Evolutionary conservation across 495 filamentous ascomycete genomes (phyloP), one percentile per base, ranked within the genome.

Genomic region (Choiromyces venosus): DNA sequence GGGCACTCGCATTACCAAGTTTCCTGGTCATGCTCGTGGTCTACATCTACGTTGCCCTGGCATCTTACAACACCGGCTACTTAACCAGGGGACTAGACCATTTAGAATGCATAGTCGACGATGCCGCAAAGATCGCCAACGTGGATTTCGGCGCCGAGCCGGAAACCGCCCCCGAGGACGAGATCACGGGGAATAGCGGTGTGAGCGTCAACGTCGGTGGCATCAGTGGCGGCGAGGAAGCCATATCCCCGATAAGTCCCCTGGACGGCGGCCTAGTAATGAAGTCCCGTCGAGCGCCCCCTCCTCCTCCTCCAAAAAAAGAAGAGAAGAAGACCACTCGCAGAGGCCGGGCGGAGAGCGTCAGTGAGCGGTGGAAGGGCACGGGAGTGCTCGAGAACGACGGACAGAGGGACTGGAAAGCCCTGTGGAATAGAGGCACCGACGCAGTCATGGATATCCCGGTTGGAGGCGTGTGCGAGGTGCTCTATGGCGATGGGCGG

Each of bases 361-460:
- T 69, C 65, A 79, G 70, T 71, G 82, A 79, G 79, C 74, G 74
- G 52, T 80, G 76, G 76, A 72, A 78, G 68, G 76, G 80, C 68
- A 74, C 64, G 65, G 81, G 76, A 71, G 76, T 79, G 14, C 21
- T 76, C 67, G 66, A 77, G 61, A 67, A 56, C n/a, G 71, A 67
- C 39, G 68, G 83, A 40, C 85, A 84, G 56, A 76, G 89, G 69
- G 86, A 91, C 80, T 99, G 95, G 95, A 88, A 85, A 77, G 86
- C 84, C 67, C 84, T 94, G 10, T 99, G 95, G 95, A 91, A 87
- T 81, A 89, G 92, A 76, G 93, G 96, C 39, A 99, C 96, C 0
- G 95, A 99, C 86, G 95, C 93, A 18, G 94, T 97, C 8, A 92
- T 98, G 92, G 95, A 99, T 86, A 89, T 99, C 29, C 95, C 95